These are phyloP conservation scores for Striga asiatica DNA, from an alignment of 257 asterid species.

Conservation along the genomic window DNA sequence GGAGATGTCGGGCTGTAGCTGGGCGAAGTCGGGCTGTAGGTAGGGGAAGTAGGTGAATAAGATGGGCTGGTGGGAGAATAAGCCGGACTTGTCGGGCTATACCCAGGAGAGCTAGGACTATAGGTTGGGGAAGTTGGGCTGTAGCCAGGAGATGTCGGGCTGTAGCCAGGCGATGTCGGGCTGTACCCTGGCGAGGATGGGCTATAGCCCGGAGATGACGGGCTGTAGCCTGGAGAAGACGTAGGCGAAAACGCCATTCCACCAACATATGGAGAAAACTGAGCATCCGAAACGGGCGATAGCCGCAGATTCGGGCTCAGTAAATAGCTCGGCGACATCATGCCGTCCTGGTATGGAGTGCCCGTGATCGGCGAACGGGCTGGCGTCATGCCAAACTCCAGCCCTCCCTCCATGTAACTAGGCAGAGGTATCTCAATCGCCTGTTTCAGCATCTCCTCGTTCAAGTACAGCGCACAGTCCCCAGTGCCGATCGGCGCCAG, in stretches of 20 bases:
- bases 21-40: conserved; percentile 58
- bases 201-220: conserved; percentile 65
- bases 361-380: conserved; percentile 77
- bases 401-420: conserved; percentile 87
- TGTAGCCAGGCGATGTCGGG: conserved; percentile 79
- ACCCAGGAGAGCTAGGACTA: conserved; percentile 89
- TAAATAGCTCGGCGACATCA: conserved; percentile 87
- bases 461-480: conserved; percentile 68
- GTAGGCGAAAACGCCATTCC: conserved; percentile 89
- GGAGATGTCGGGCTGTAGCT: conserved; percentile 89
- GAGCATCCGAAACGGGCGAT: conserved; percentile 75
- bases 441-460: conserved; percentile 88
- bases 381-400: conserved; percentile 93
- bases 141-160: conserved; percentile 81
- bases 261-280: conserved; percentile 77
- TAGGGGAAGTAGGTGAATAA: conserved; percentile 81
- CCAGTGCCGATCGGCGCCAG: conserved; percentile 99
- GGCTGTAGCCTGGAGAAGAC: conserved; percentile 74
- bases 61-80: conserved; percentile 92
- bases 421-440: conserved; percentile 89
- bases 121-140: conserved; percentile 94
- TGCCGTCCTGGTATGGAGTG: conserved; percentile 84
- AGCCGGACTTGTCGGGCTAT: conserved; percentile 89
- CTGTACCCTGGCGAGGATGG: conserved; percentile 87
- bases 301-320: conserved; percentile 70